phyloP scores from a whole-genome alignment of 2,329 filamentous ascomycete species.

The Lizonia empirigonia region DNA sequence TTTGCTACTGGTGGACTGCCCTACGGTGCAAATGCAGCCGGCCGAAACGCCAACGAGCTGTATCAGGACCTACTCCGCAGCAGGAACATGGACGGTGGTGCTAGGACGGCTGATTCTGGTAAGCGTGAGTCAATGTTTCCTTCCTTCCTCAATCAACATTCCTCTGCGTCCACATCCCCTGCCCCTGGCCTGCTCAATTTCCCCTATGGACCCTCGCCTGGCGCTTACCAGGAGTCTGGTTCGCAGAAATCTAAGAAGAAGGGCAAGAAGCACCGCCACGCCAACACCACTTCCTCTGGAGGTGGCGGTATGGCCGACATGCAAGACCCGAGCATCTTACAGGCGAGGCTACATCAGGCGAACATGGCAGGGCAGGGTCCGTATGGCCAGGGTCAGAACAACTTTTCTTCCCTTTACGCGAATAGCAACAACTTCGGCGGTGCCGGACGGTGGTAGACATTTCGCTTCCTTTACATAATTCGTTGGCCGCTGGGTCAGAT shows the following conservation, averaged over 20 bases:
- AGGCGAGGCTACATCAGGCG: constrained; percentile 93
- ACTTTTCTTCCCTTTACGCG: constrained; percentile 86
- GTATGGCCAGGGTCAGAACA: constrained; percentile 89
- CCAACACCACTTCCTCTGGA: constrained; percentile 99
- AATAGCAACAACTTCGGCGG: constrained; percentile 57
- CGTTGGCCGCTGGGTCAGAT: constrained; percentile 32
- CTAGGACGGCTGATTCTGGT: constrained; percentile 79
- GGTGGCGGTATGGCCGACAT: constrained; percentile 99
- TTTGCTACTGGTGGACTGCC: constrained; percentile 73
- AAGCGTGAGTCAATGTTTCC: constrained; percentile 99
- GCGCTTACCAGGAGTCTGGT: constrained; percentile 87
- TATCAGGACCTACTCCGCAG: constrained; percentile 77
- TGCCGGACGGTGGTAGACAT: constrained; percentile 47
- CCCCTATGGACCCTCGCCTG: constrained; percentile 86
- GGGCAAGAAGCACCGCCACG: constrained; percentile 99
- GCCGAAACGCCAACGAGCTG: constrained; percentile 80
- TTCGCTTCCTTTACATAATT: constrained; percentile 43
- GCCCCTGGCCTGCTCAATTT: constrained; percentile 88
- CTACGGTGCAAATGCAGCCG: constrained; percentile 64
- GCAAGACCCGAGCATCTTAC: constrained; percentile 99
- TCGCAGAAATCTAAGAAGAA: constrained; percentile 98
- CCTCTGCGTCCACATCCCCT: constrained; percentile 83
- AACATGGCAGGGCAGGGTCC: constrained; percentile 82
- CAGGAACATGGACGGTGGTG: constrained; percentile 64
- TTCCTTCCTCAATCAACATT: constrained; percentile 86